phyloP scores from a whole-genome alignment of 2,329 filamentous ascomycete species.

The Fusarium sulawesiense region DNA sequence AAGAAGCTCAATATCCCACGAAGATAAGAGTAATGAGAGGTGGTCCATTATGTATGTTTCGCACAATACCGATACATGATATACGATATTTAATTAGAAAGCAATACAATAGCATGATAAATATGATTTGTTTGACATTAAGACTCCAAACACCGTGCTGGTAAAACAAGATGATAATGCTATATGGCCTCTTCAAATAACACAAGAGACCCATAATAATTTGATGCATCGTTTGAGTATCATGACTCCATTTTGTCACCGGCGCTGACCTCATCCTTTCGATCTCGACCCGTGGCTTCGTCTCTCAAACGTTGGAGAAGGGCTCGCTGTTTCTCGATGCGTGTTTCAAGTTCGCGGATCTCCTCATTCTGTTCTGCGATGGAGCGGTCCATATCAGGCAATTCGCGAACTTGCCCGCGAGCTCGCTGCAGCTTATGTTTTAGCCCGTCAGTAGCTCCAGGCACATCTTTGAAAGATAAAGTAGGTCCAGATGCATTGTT shows the following conservation, averaged over 20 bases:
- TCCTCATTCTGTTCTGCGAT: constrained; percentile 77
- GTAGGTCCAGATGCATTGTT: constrained; percentile 51
- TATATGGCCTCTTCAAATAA: neutral
- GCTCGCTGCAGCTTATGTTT: constrained; percentile 88
- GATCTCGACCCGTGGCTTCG: constrained; percentile 54
- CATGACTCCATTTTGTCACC: constrained; percentile 58
- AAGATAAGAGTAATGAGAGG: constrained; percentile 5
- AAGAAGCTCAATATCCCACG: constrained; percentile 59
- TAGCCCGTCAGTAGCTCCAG: constrained; percentile 79
- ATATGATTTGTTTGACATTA: constrained; percentile 7
- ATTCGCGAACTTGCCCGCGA: constrained; percentile 69
- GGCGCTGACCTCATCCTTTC: constrained; percentile 45
- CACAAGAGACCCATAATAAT: constrained; percentile 14
- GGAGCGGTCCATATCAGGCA: constrained; percentile 77
- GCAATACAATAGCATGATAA: constrained; percentile 22
- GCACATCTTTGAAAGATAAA: constrained; percentile 76
- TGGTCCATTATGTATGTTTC: neutral
- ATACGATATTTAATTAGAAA: constrained; percentile 12
- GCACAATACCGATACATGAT: neutral
- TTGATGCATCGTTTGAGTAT: constrained; percentile 18
- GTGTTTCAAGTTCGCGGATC: constrained; percentile 72
- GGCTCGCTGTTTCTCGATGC: constrained; percentile 70
- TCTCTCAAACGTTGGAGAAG: constrained; percentile 66
- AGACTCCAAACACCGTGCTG: constrained; percentile 33
- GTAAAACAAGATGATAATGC: neutral